Evolutionary conservation across 2,329 filamentous ascomycete species (phyloP).

Genomic region (Phyllosticta citribraziliensis): DNA sequence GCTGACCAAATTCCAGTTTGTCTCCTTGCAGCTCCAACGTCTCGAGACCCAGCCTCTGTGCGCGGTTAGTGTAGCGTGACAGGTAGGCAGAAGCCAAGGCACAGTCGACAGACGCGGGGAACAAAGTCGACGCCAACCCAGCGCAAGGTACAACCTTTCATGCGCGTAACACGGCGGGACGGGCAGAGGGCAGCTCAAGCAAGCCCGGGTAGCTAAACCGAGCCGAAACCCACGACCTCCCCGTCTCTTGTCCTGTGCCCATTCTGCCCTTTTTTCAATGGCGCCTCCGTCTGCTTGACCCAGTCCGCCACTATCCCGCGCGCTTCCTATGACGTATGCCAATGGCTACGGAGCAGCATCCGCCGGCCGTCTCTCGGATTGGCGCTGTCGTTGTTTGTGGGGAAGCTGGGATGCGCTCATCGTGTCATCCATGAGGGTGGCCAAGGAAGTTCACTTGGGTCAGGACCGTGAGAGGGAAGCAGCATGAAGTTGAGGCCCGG

Average conservation of each 20-base stretch:
- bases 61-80: neutral
- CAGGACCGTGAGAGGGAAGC: neutral
- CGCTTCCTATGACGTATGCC: neutral
- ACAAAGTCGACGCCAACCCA: neutral
- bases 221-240: neutral
- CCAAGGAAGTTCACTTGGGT: neutral
- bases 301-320: neutral
- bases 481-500: neutral
- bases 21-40: neutral
- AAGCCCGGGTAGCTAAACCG: neutral
- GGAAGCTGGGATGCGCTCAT: neutral
- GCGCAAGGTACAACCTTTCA: neutral
- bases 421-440: neutral
- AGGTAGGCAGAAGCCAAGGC: neutral
- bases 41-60: neutral
- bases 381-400: neutral
- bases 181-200: neutral
- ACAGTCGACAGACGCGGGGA: neutral
- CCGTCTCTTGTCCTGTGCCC: neutral
- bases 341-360: neutral
- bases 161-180: neutral
- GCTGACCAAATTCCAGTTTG: neutral
- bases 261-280: neutral
- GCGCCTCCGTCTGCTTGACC: no score
- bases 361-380: neutral